Evolutionary conservation across 495 filamentous ascomycete genomes (phyloP), one percentile per base, ranked within the genome.

Genomic region (Hypoxylon cercidicola): DNA sequence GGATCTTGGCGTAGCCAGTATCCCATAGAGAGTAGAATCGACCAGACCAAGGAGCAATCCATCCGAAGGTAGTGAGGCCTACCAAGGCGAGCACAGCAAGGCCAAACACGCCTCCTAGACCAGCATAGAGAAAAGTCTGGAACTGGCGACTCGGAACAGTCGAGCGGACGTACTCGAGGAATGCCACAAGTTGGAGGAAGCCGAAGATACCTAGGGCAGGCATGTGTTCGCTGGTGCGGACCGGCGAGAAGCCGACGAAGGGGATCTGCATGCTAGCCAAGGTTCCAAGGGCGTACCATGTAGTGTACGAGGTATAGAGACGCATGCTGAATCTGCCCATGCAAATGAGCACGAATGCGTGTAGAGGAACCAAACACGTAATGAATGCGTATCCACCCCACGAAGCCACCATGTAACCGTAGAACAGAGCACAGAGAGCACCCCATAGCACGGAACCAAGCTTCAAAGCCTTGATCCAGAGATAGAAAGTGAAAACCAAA

Each of bases 331-430:
- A 99, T 48, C 96, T 84, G 43, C 96, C 96, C 96, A 99, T 99
- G 79, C 88, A 92, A 64, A 98, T 87, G 58, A 99, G 84, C 25
- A 98, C 93, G 72, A 99, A 96, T 13, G 92, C 88, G 76, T 99
- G 96, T 47, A 99, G 87, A 35, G 96, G 96, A 40, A 99, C 89
- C 75, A 99, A 81, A 72, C 97, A 98, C 62, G 96, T 99, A 72
- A 99, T 99, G 85, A 99, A 99, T 64, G 97, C 96, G 77, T 99
- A 99, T 74, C 96, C 96, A 82, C 96, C 96, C 96, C 96, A 99
- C 32, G 96, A 95, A 52, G 93, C 93, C 37, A 99, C 96, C 96
- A 99, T 99, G 84, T 99, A 99, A 58, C 96, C 96, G 76, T 99
- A 99, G 80, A 97, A 99, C 59, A 99, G 79, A 34, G 96, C 96